These are phyloP conservation scores for Termitomyces sp. DNA, from an alignment of 768 basidiomycete genomes.

Conservation along the genomic window DNA sequence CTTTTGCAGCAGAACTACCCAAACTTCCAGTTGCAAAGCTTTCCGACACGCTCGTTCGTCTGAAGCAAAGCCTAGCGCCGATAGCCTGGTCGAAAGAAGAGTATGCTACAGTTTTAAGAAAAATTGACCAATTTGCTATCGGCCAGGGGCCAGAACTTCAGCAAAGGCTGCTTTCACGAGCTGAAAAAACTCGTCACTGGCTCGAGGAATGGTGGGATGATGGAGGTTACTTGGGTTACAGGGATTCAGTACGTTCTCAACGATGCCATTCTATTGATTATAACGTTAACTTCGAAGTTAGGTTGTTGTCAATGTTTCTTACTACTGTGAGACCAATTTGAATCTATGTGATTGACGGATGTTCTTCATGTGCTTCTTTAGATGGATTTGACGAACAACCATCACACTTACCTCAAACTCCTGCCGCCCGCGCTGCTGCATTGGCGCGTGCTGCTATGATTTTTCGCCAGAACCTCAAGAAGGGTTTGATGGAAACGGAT, in stretches of 20 bases:
- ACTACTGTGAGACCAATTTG: conserved; percentile 63
- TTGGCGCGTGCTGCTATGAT: conserved; percentile 67
- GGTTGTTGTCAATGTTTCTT: conserved; percentile 91
- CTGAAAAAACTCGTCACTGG: conserved; percentile 66
- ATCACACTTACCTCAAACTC: conserved; percentile 47
- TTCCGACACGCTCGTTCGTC: conserved; percentile 52
- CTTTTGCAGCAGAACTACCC: conserved; percentile 61
- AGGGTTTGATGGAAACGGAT: conserved; percentile 62
- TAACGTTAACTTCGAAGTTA: conserved; percentile 7
- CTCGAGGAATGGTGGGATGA: conserved; percentile 96
- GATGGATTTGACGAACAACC: conserved; percentile 77
- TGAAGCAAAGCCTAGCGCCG: conserved; percentile 68
- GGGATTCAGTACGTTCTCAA: conserved; percentile 62
- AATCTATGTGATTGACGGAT: background rate
- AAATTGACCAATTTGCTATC: conserved; percentile 62
- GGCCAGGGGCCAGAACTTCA: conserved; percentile 56
- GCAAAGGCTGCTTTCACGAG: conserved; percentile 48
- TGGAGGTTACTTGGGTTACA: conserved; percentile 71
- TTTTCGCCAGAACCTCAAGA: conserved; percentile 65
- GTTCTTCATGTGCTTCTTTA: conserved; percentile 19
- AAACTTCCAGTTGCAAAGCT: conserved; percentile 75
- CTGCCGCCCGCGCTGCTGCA: conserved; percentile 63
- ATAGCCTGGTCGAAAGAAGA: conserved; percentile 63
- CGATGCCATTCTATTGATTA: background rate
- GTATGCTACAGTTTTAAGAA: conserved; percentile 43